phyloP scores from a whole-genome alignment of 371 early-diverging fungal species.

The Rhizopus arrhizus region DNA sequence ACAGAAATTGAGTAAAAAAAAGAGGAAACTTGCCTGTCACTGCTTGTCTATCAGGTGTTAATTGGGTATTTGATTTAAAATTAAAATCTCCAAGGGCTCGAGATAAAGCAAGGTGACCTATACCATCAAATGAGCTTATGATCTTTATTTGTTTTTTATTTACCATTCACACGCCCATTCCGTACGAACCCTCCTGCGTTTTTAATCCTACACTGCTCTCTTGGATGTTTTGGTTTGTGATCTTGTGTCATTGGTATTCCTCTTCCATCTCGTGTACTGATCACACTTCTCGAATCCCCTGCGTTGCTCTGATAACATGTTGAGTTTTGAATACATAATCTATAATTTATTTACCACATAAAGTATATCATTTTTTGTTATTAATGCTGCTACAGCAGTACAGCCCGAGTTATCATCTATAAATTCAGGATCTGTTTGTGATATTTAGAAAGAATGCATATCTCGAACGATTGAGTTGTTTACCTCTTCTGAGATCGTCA shows the following conservation, averaged over 20 bases:
- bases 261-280: slow-evolving; percentile 67
- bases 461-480: neutral
- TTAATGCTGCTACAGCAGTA: slow-evolving; percentile 78
- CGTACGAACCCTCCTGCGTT: slow-evolving; percentile 92
- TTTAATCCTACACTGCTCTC: slow-evolving; percentile 76
- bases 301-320: slow-evolving; percentile 68
- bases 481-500: slow-evolving; percentile 71
- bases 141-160: neutral
- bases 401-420: slow-evolving; percentile 82
- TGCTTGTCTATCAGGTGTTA: slow-evolving; percentile 83
- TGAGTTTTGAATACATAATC: neutral
- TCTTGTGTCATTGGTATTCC: slow-evolving; percentile 79
- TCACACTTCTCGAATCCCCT: slow-evolving; percentile 90
- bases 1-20: too few species aligned
- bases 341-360: slow-evolving; percentile 23
- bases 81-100: slow-evolving; percentile 95
- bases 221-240: slow-evolving; percentile 85
- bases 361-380: slow-evolving; percentile 31
- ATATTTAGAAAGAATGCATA: slow-evolving; percentile 21
- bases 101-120: slow-evolving; percentile 87
- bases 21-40: slow-evolving; percentile 65
- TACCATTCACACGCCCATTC: slow-evolving; percentile 92
- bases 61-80: slow-evolving; percentile 77
- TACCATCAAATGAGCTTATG: neutral
- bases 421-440: slow-evolving; percentile 55